Evolutionary conservation across 192 early-diverging fungal genomes (phyloP), one percentile per base, ranked within the genome.

Genomic region (Coemansia sp.): DNA sequence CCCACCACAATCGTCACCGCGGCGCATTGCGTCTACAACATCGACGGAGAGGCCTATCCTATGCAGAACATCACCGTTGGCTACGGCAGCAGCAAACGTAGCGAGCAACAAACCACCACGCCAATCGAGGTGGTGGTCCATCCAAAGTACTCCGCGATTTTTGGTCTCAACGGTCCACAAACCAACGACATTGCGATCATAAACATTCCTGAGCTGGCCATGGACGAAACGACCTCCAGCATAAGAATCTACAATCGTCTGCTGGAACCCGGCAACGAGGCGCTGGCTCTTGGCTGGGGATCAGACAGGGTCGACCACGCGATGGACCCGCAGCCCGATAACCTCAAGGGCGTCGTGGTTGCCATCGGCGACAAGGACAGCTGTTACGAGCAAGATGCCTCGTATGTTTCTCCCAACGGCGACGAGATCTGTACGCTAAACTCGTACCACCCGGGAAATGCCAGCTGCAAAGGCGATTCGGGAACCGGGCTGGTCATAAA

Each of bases 41-140:
- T 33, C 53, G 41, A 43, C 5, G 52, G 37, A 4, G n/a, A 33
- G 1, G 32, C 56, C 9, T 56, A 63, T 52, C 22, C 34, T 6
- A 6, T 38, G 1, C 38, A 54, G 20, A 63, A 41, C 52, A 56
- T 45, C 3, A 64, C 20, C 4, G 36, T 64, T 7, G 68, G 68
- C 18, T 70, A 63, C 39, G 68, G 68, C 48, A 70, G 61, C 61
- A 45, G 48, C 53, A 57, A 63, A 11, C 22, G 34, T 34, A 55
- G 20, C 34, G 22, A 63, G 35, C 61, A 62, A 15, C 32, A n/a
- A 5, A 15, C n/a, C 8, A 22, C 32, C 2, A 38, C 8, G 17
- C 22, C 68, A 28, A 55, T 38, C 15, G 41, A 70, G 14, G 37
- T 55, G 0, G 39, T 59, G 20, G 28, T 36, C 7, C 57, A 59